Evolutionary conservation across 2,329 filamentous ascomycete species (phyloP).

Genomic region (Exserohilum rostratum): DNA sequence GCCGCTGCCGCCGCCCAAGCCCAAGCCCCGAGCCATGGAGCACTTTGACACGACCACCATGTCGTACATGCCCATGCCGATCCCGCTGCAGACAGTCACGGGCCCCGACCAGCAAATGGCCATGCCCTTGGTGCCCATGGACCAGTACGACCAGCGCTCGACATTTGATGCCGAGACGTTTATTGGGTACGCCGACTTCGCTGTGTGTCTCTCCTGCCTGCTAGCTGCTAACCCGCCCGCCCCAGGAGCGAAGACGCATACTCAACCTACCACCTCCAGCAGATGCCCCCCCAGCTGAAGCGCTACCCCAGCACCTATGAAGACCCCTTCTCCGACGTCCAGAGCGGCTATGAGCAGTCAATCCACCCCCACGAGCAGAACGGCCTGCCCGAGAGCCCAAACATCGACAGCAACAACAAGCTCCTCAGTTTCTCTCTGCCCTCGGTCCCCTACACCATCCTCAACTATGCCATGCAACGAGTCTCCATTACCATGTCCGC

Average conservation of each 20-base stretch:
- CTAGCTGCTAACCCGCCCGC: conserved; percentile 35
- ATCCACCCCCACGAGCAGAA: conserved; percentile 54
- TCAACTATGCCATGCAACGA: conserved; percentile 68
- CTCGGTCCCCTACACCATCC: conserved; percentile 60
- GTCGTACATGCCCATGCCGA: conserved; percentile 65
- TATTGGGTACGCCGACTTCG: conserved; percentile 57
- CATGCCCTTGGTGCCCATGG: conserved; percentile 57
- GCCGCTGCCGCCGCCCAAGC: too few relatives aligned
- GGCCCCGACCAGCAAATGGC: conserved; percentile 47
- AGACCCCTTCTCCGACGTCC: conserved; percentile 58
- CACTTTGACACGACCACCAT: conserved; percentile 67
- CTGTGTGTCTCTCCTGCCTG: not conserved
- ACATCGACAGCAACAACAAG: conserved; percentile 68
- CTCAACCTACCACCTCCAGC: conserved; percentile 50
- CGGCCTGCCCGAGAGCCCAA: conserved; percentile 57
- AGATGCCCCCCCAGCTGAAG: conserved; percentile 52
- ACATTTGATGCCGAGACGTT: conserved; percentile 67
- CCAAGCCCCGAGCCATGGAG: conserved; percentile 54
- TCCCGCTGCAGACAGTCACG: conserved; percentile 61
- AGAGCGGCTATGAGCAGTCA: conserved; percentile 56
- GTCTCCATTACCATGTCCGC: conserved; percentile 71
- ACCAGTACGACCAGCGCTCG: conserved; percentile 63
- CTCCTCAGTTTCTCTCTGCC: conserved; percentile 59
- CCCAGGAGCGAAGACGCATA: conserved; percentile 61
- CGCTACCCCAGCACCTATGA: conserved; percentile 59